Evolutionary conservation across 2,329 filamentous ascomycete species (phyloP).

Genomic region (Alternaria burnsii): DNA sequence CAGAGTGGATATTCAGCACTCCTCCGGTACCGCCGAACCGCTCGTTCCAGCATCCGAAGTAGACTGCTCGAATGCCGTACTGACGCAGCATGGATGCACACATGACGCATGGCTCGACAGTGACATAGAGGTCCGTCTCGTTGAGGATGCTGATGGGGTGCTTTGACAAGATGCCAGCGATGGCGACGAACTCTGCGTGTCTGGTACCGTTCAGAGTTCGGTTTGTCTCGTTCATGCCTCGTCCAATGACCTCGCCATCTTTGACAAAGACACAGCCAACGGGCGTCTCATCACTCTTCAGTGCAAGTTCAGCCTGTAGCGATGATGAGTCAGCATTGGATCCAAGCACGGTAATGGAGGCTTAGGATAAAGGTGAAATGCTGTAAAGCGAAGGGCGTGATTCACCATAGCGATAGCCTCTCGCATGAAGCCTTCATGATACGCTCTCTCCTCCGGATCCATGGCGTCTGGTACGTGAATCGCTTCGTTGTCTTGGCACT

Average conservation of each 20-base stretch:
- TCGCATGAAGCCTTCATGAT: conserved; percentile 76
- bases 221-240: conserved; percentile 95
- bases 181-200: conserved; percentile 93
- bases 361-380: conserved; percentile 1
- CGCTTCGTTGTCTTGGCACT: conserved; percentile 38
- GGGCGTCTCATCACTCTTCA: conserved; percentile 86
- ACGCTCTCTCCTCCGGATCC: conserved; percentile 51
- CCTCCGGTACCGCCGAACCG: conserved; percentile 96
- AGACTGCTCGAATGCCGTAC: conserved; percentile 86
- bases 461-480: conserved; percentile 39
- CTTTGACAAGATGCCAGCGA: conserved; percentile 70
- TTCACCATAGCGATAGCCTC: conserved; percentile 85
- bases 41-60: conserved; percentile 95
- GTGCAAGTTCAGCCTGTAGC: conserved; percentile 79
- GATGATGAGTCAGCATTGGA: conserved; percentile 32
- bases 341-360: background rate
- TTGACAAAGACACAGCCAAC: conserved; percentile 95
- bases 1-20: conserved; percentile 85
- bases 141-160: conserved; percentile 74
- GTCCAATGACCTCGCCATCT: conserved; percentile 78
- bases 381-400: conserved; percentile 15
- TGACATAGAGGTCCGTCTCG: conserved; percentile 88
- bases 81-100: conserved; percentile 92
- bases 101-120: conserved; percentile 99
- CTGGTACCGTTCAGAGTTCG: conserved; percentile 71